Evolutionary conservation across 2,329 filamentous ascomycete genomes (phyloP).

Genomic region (Phaeosphaeria sp.): DNA sequence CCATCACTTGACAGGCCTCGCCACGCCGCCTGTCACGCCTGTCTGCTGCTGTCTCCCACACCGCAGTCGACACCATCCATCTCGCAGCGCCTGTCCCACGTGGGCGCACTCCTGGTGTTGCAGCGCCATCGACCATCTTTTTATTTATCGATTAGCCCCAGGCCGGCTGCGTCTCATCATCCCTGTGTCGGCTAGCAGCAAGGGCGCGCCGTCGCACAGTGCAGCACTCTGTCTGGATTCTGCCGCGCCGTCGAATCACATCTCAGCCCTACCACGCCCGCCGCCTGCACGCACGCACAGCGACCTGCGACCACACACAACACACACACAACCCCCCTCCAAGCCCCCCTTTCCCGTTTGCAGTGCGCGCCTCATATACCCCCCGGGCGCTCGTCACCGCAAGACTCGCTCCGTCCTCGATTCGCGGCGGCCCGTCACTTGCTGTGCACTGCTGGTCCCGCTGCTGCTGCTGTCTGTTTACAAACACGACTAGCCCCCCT

Average conservation of each 20-base stretch:
- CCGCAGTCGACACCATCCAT: no score
- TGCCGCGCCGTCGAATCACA: constrained; percentile 34
- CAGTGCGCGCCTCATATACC: background rate
- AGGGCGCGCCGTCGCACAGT: constrained; percentile 15
- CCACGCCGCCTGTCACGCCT: constrained; percentile 9
- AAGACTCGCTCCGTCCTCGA: background rate
- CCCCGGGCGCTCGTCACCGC: constrained; percentile 3
- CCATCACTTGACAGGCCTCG: background rate
- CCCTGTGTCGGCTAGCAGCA: constrained; percentile 10
- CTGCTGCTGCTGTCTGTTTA: constrained; percentile 9
- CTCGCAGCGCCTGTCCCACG: constrained; percentile 11
- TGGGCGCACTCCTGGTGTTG: constrained; percentile 5
- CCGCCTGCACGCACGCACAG: constrained; percentile 4
- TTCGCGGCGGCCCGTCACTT: no score
- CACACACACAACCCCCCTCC: constrained; percentile 1
- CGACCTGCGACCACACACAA: no score
- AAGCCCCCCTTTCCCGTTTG: constrained; percentile 12
- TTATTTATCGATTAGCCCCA: background rate
- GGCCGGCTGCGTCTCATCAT: background rate
- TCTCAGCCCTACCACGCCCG: constrained; percentile 19
- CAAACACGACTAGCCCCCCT: constrained; percentile 5
- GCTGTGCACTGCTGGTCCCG: no score
- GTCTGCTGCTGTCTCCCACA: no score
- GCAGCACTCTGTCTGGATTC: constrained; percentile 20
- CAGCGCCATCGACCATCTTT: background rate